phyloP scores from a whole-genome alignment of 2,329 filamentous ascomycete species.

The Colletotrichum zoysiae region DNA sequence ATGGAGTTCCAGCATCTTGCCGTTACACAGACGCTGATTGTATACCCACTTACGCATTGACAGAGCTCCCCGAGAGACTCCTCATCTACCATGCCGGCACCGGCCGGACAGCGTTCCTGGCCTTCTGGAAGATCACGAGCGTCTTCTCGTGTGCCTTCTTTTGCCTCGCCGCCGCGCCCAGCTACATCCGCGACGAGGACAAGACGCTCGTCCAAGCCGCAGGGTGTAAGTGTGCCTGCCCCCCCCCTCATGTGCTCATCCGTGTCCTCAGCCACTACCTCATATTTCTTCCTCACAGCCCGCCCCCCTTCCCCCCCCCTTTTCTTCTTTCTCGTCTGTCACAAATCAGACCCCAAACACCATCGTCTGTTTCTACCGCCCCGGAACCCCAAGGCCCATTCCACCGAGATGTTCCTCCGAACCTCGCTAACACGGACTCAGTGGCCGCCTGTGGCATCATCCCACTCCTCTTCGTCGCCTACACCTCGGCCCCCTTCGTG shows the following conservation, averaged over 20 bases:
- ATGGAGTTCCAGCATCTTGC: not conserved
- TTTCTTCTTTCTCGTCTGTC: not conserved
- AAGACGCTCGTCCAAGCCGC: conserved; percentile 52
- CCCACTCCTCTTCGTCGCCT: conserved; percentile 74
- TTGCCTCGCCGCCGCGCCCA: conserved; percentile 71
- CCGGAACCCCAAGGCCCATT: not conserved
- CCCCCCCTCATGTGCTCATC: not conserved
- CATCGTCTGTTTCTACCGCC: conserved; percentile 8
- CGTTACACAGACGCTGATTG: conserved; percentile 9
- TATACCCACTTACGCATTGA: not conserved
- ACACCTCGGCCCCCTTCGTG: conserved; percentile 77
- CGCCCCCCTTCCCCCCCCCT: no score
- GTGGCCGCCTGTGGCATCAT: conserved; percentile 71
- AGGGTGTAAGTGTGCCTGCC: conserved; percentile 51
- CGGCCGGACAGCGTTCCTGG: conserved; percentile 74
- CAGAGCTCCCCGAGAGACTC: conserved; percentile 68
- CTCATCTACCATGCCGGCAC: conserved; percentile 83
- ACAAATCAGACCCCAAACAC: not conserved
- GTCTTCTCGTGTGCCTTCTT: conserved; percentile 78
- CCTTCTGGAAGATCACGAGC: conserved; percentile 77
- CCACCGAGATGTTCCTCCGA: conserved; percentile 4
- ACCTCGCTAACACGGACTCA: conserved; percentile 48
- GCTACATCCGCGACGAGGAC: conserved; percentile 60
- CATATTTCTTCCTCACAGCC: not conserved
- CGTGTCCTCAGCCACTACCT: conserved; percentile 43